Evolutionary conservation across 352 stramenopile genomes (phyloP), one percentile per base, ranked within the genome.

Genomic region (Phytopythium aichiense): DNA sequence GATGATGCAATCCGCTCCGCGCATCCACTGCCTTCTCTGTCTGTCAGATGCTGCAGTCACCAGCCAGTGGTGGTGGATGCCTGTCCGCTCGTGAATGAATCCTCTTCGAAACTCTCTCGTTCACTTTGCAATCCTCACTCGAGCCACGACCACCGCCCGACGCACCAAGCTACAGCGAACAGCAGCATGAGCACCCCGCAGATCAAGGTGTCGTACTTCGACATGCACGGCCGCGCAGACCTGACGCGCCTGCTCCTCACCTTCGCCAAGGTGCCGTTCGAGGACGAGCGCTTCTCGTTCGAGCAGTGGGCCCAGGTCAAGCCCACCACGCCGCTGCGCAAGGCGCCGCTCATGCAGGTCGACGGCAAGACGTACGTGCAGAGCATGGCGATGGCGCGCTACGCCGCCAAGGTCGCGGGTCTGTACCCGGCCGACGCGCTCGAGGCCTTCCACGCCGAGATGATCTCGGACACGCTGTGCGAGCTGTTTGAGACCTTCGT

Each of bases 351-450:
- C 12, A 49, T 92, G n/a, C 71, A 81, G 51, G 73, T 91, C 8
- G 68, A 87, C 42, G 77, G 74, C 30, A 51, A 58, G 16, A 66
- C 53, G 15, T 85, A 77, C 64, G 46, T 66, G 35, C 74, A 88
- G 58, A 88, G 72, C 42, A 84, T 87, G 60, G 73, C 76, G 20
- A 84, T 88, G 58, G 70, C 68, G 12, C 69, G 73, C 13, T 92
- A 88, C 57, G 78, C 79, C 7, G 77, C 76, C 28, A 78, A 68
- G 38, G 55, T 88, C 15, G 52, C 33, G n/a, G 73, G 75, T 23
- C 56, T 88, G 9, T 88, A 84, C 69, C 77, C 79, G 16, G 31
- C 64, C 2, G 75, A 85, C 37, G 52, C 71, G 7, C 30, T 76
- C 1, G 58, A 83, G 40, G 70, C 59, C 5, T 70, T 87, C 31